phyloP scores from a whole-genome alignment of 1,284 basidiomycete genomes.

The Moesziomyces parantarcticus region DNA sequence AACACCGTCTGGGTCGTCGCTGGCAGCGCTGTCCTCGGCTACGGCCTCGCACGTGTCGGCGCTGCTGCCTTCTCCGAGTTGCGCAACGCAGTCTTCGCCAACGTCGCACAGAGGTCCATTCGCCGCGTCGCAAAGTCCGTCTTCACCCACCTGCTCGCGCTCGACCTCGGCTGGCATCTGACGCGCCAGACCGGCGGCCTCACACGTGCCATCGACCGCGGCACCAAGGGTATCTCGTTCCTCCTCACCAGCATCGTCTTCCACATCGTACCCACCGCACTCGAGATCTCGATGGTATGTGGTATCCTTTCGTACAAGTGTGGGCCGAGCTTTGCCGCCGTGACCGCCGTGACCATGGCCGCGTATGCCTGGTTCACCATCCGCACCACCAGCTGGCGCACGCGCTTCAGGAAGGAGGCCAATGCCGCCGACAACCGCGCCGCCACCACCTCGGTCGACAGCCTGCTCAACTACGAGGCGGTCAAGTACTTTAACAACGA shows the following conservation, averaged over 20 bases:
- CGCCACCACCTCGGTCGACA: conserved; percentile 91
- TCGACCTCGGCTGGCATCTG: conserved; percentile 93
- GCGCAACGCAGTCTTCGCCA: conserved; percentile 94
- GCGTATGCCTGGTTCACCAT: conserved; percentile 98
- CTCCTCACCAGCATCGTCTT: conserved; percentile 92
- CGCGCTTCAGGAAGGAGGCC: conserved; percentile 90
- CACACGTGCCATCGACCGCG: conserved; percentile 94
- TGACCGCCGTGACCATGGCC: conserved; percentile 85
- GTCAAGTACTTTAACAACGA: conserved; percentile 99
- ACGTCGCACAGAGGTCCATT: conserved; percentile 92
- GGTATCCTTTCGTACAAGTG: conserved; percentile 97
- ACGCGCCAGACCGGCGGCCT: conserved; percentile 93
- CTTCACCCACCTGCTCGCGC: conserved; percentile 88
- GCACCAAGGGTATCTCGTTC: conserved; percentile 97
- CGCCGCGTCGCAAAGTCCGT: conserved; percentile 92
- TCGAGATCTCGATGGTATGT: conserved; percentile 96
- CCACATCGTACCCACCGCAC: conserved; percentile 91
- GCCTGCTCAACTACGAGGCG: conserved; percentile 96
- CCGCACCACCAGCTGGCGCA: conserved; percentile 95
- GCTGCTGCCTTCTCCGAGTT: conserved; percentile 90
- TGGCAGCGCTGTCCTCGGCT: conserved; percentile 88
- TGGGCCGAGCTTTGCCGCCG: conserved; percentile 93
- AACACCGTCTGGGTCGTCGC: conserved; percentile 91
- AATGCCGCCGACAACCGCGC: conserved; percentile 97
- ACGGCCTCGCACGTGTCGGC: conserved; percentile 88